These are phyloP conservation scores for Ophiostoma ips DNA, from an alignment of 2,329 filamentous ascomycete species.

Conservation along the genomic window DNA sequence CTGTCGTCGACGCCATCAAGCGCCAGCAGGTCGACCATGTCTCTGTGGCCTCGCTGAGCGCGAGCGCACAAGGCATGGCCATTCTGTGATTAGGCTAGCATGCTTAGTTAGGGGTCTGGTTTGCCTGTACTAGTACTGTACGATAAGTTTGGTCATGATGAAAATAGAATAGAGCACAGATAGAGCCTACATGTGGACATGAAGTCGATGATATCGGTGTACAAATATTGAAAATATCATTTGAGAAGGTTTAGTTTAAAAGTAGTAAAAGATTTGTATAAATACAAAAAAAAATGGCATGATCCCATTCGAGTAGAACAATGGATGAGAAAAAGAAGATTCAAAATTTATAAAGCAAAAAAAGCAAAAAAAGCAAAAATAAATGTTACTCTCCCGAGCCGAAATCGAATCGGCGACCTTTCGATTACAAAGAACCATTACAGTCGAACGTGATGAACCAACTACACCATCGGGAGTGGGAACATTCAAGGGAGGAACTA, in stretches of 20 bases:
- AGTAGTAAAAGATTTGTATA: too few relatives aligned
- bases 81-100: constrained; percentile 10
- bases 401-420: constrained; percentile 4
- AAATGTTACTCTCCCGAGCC: neutral
- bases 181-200: too few relatives aligned
- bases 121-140: too few relatives aligned
- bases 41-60: constrained; percentile 16
- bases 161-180: too few relatives aligned
- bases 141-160: too few relatives aligned
- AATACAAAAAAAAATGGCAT: too few relatives aligned
- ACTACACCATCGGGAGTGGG: constrained; percentile 3
- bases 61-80: constrained; percentile 21
- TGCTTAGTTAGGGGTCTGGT: too few relatives aligned
- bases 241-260: too few relatives aligned
- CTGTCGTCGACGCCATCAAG: constrained; percentile 23
- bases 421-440: constrained; percentile 2
- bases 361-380: neutral
- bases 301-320: too few relatives aligned
- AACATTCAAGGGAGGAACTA: neutral
- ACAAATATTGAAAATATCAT: too few relatives aligned
- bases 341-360: neutral
- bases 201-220: too few relatives aligned
- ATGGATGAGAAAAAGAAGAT: neutral
- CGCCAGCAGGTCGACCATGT: constrained; percentile 22
- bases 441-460: constrained; percentile 4